Evolutionary conservation across 2,329 filamentous ascomycete species (phyloP), one percentile per base, ranked within the genome.

Genomic region (Colletotrichum sidae): DNA sequence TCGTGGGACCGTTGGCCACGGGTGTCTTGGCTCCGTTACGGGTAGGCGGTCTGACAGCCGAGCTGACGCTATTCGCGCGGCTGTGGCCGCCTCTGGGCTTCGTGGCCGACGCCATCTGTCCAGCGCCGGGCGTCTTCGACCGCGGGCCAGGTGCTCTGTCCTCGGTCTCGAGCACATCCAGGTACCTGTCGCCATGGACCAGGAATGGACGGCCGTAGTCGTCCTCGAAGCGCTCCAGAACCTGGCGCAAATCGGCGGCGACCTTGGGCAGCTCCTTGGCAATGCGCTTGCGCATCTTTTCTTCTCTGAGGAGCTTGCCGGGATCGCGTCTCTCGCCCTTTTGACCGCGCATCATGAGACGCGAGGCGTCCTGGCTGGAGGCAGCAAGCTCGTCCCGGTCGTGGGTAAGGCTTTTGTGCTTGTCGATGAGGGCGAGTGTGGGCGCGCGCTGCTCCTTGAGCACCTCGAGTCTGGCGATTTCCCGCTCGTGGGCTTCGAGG

Each of bases 261-360:
- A 99, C 86, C 81, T 97, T 98, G 60, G 96, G 96, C 37, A 99
- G 83, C 74, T 99, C 96, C 78, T 98, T 99, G 34, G 94, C 87
- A 68, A 99, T 97, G 63, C 94, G 88, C 86, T 99, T 99, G 66
- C 67, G 90, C 93, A 97, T 97, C 86, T 98, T 99, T 81, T 99
- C 96, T 75, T 99, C 96, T 37, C 96, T 88, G 56, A 99, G 84
- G 13, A 99, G 85, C 79, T 97, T 96, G 55, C 94, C 95, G 3
- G 96, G 96, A 74, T 99, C 96, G 68, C 96, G 92, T 78, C 90
- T 93, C 81, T 98, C 95, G 59, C 95, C 95, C 80, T 97, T 97
- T 70, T 93, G 90, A 2, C 94, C 94, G 67, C 95, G 93, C 72
- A 90, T 88, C 90, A 98, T 94, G 37, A 99, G 84, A 49, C 96